Base-by-base conservation (phyloP, 768 basidiomycete genomes). In the Tulasnella sp. region DNA sequence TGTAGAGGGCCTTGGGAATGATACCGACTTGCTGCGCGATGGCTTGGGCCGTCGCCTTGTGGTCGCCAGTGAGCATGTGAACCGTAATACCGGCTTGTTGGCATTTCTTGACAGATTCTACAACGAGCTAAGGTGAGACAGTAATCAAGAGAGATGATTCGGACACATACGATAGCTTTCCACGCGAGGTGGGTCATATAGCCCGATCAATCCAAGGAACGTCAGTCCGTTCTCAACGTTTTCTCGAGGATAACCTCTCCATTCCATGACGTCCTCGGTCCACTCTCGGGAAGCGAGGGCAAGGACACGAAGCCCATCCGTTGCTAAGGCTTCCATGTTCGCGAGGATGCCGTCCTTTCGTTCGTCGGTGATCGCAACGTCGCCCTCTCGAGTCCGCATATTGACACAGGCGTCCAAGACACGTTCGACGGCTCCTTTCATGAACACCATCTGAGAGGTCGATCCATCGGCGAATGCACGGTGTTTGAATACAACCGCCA, bases 1-100 rank as follows among this genome's bases (percentile, higher is more conserved):
- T 67, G 76, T 49, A 74, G 8, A 74, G 38, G 2, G 72, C 72
- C 15, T 85, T 81, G 4, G 86, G 85, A 67, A 89, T 84, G 77
- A 89, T 88, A 34, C 89, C 86, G n/a, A 88, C 88, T 78, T 89
- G 88, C 15, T 85, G 83, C 14, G 90, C 90, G 77, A 91, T 91
- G 0, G 91, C 89, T 3, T 86, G 83, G 0, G 89, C 89, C 0
- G 90, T 91, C 17, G 86, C 83, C 37, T 88, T 85, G 80, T 90
- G 83, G 83, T 92, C 87, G 72, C 87, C 86, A 85, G 73, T 76
- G 36, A 72, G 76, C 74, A 76, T 76, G 40, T 76, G 79, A 9
- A 83, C 83, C 8, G 84, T 76, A 25, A 76, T 76, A 31, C 74
- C 74, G 17, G 74, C 74, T 8, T 64, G 74, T 5, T 76, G 74